phyloP scores from a whole-genome alignment of 305 asterid genomes.

The Fraxinus latifolia region DNA sequence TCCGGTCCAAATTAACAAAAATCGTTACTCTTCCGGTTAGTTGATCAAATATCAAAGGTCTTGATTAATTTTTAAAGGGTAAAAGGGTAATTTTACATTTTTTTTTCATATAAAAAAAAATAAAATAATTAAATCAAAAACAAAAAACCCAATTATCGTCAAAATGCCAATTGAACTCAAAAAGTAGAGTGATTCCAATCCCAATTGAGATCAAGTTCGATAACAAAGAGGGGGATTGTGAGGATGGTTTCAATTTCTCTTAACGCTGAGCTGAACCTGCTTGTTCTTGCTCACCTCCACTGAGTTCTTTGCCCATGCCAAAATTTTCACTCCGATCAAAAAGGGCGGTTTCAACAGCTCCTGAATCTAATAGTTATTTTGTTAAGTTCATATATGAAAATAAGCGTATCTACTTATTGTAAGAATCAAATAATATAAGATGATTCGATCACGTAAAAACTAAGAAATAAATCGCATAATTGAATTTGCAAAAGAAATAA shows the following conservation, averaged over 20 bases:
- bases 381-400: neutral
- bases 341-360: conserved; percentile 45
- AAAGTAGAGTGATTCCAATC: conserved; percentile 36
- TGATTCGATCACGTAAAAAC: neutral
- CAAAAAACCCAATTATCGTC: too few species aligned
- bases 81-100: too few species aligned
- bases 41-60: too few species aligned
- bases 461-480: neutral
- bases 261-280: conserved; percentile 97
- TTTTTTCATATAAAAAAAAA: too few species aligned
- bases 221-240: conserved; percentile 5
- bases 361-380: neutral
- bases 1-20: too few species aligned
- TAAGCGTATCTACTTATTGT: neutral
- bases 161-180: conserved; percentile 11
- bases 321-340: conserved; percentile 64
- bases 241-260: conserved; percentile 39
- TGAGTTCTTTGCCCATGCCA: conserved; percentile 88
- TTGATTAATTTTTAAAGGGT: too few species aligned
- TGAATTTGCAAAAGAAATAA: neutral
- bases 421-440: neutral
- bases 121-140: too few species aligned
- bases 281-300: conserved; percentile 84
- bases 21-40: too few species aligned
- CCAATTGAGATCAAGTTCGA: conserved; percentile 42